Base-by-base conservation (phyloP, 208 protist species). In the Trypanosoma grayi region DNA sequence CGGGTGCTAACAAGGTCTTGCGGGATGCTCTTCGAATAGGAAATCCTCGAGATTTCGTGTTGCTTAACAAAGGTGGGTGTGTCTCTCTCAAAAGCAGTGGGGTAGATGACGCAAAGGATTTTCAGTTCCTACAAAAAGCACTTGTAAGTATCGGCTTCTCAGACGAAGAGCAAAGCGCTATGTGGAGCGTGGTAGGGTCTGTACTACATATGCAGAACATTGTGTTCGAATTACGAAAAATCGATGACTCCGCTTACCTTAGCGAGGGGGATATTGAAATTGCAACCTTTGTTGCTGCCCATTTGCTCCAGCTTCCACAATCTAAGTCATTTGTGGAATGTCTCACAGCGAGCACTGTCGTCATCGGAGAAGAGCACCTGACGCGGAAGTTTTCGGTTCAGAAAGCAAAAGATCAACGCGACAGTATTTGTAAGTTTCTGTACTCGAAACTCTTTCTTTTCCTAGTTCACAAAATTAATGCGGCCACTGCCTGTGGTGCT, bases 341-440 rank as follows among this genome's bases (percentile, higher is more conserved):
- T 20, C 43, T 91, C 0, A 90, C 70, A 22, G 60, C 69, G 30
- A 77, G 58, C 44, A 64, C 46, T 39, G 76, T 77, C 24, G n/a
- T 66, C 14, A 60, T 83, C 14, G 66, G 67, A 24, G 65, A 60
- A 33, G 75, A 91, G 5, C 6, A 27, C 6, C 28, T 67, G 11
- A 60, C 69, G 20, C 61, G 51, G 20, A 69, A 80, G 36, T 51
- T 94, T 22, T 79, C 53, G 50, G 54, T 52, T 44, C 64, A 77
- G 27, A 71, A 87, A 63, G 83, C 83, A 16, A 56, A 36, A 9
- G 78, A 76, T 25, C 81, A 82, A 16, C 62, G 77, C 33, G 82
- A 92, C 45, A 79, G 83, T 10, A 73, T 94, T 5, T 75, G 70
- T 41, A 94, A 93, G 61, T 59, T 56, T 37, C 34, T 94, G n/a